A percentile compares a stretch with the other conserved stretches of the same genome.
These are phyloP conservation scores for Turritis glabra DNA, from an alignment of 345 rosid species.

Conservation along the genomic window DNA sequence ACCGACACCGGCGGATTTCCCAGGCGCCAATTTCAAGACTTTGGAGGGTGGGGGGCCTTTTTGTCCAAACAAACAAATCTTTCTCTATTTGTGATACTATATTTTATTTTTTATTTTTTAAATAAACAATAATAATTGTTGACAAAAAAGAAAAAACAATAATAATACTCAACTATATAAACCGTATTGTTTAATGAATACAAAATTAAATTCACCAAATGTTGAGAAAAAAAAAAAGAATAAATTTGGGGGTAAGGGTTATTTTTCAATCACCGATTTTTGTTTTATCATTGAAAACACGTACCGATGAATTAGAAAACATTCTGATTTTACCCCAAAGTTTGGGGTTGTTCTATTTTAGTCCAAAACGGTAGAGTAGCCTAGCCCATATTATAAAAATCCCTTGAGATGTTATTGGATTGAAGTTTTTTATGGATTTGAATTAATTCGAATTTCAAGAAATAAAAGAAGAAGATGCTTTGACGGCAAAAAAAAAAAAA, in stretches of 20 bases:
- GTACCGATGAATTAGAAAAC: not conserved
- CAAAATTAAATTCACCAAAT: not conserved
- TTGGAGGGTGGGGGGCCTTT: conserved; percentile 17
- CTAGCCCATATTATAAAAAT: too few species aligned
- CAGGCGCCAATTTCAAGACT: conserved; percentile 44
- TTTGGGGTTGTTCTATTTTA: not conserved
- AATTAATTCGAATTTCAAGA: not conserved
- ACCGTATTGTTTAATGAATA: too few species aligned
- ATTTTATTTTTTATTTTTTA: too few species aligned
- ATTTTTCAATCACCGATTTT: not conserved
- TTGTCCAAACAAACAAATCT: conserved; percentile 16
- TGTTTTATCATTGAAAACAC: not conserved
- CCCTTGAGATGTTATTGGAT: too few species aligned
- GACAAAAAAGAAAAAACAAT: too few species aligned
- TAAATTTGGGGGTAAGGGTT: not conserved
- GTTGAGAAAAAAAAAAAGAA: not conserved
- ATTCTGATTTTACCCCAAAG: not conserved
- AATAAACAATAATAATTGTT: too few species aligned
- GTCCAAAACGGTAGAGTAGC: not conserved
- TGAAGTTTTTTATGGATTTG: too few species aligned
- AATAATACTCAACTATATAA: too few species aligned
- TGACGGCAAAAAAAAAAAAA: too few species aligned
- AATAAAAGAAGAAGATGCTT: not conserved
- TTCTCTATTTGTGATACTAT: not conserved
- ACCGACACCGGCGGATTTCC: conserved; percentile 12